These are phyloP conservation scores for Fragaria nilgerrensis DNA, from an alignment of 306 rosid genomes.

Conservation along the genomic window DNA sequence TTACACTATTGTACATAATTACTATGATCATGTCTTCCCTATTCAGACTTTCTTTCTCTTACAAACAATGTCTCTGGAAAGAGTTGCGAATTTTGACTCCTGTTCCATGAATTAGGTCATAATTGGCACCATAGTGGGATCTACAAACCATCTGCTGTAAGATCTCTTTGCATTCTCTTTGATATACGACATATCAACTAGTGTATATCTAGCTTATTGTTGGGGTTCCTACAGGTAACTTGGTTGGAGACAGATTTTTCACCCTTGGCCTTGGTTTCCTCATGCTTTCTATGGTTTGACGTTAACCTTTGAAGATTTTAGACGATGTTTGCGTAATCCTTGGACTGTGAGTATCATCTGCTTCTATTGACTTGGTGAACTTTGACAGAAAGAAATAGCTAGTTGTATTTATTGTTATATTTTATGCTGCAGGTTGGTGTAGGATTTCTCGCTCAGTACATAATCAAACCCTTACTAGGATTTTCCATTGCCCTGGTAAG, in stretches of 20 bases:
- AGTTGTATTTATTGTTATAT: slow-evolving; percentile 13
- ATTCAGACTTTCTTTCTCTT: slow-evolving; percentile 14
- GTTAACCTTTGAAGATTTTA: slow-evolving; percentile 87
- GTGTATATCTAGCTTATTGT: slow-evolving; percentile 25
- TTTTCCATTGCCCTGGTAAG: slow-evolving; percentile 72
- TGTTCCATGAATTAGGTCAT: slow-evolving; percentile 57
- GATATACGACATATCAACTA: slow-evolving; percentile 27
- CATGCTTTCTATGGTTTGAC: slow-evolving; percentile 96
- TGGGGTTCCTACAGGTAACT: slow-evolving; percentile 61
- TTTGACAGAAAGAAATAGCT: not conserved
- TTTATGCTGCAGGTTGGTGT: slow-evolving; percentile 80
- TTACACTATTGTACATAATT: not conserved
- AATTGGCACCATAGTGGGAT: slow-evolving; percentile 73
- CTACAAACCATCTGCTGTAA: slow-evolving; percentile 85
- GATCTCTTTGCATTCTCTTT: slow-evolving; percentile 21
- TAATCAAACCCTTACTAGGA: slow-evolving; percentile 84
- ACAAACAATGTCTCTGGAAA: slow-evolving; percentile 14
- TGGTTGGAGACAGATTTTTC: slow-evolving; percentile 90
- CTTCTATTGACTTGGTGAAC: not conserved
- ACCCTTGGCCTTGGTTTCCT: slow-evolving; percentile 88
- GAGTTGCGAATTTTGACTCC: slow-evolving; percentile 24
- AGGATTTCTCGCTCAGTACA: slow-evolving; percentile 93
- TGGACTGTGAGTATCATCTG: slow-evolving; percentile 62
- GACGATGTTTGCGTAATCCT: slow-evolving; percentile 83
- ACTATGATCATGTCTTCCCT: not conserved